A percentile compares a stretch with the other conserved stretches of the same genome.
Conservation (phyloP, 2,329 filamentous ascomycete genomes). For the Aspergillus chevalieri region DNA sequence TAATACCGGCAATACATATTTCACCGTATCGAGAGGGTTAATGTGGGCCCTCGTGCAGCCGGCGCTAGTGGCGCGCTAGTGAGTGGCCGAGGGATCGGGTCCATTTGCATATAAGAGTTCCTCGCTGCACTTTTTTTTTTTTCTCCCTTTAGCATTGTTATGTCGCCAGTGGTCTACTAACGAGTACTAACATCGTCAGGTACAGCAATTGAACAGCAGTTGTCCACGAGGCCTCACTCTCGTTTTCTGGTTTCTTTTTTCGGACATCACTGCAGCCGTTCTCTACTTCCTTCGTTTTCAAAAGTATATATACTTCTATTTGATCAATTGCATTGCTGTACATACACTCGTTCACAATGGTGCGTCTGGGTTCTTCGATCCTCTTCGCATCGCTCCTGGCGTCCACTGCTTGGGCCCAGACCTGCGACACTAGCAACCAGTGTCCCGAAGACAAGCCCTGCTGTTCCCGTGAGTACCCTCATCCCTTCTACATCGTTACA, state of each 20-base stretch:
- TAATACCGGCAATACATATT: too few species aligned
- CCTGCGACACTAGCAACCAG: constrained; percentile 44
- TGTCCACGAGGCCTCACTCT: too few species aligned
- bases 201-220: neutral
- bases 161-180: too few species aligned
- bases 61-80: too few species aligned
- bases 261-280: neutral
- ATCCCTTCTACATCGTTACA: neutral
- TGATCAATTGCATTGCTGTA: neutral
- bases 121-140: too few species aligned
- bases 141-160: too few species aligned
- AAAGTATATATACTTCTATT: neutral
- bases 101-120: too few species aligned
- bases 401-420: constrained; percentile 22
- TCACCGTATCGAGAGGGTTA: too few species aligned
- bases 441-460: constrained; percentile 71
- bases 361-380: constrained; percentile 28
- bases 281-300: neutral
- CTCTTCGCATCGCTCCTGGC: constrained; percentile 30
- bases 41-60: too few species aligned
- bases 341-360: constrained; percentile 21
- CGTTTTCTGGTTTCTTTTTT: neutral
- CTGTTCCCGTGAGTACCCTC: constrained; percentile 65
- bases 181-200: neutral
- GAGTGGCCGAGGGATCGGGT: too few species aligned